A percentile compares a stretch with the other conserved stretches of the same genome.
Conservation (phyloP, 1,284 basidiomycete species). For the Cutaneotrichosporon sp. region DNA sequence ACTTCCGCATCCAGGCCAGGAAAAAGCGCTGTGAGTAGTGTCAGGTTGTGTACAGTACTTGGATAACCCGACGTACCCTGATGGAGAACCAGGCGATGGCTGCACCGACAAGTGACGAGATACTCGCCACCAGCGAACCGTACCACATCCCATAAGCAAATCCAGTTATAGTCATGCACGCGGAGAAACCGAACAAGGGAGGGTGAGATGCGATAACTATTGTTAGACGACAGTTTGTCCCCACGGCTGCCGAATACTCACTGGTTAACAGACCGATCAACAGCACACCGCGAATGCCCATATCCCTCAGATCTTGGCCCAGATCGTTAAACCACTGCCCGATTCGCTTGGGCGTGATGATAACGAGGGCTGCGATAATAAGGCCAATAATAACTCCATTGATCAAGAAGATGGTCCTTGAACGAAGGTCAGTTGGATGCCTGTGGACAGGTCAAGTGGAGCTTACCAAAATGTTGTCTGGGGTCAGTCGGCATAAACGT, state of each 20-base stretch:
- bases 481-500: not conserved
- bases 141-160: conserved; percentile 47
- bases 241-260: conserved; percentile 18
- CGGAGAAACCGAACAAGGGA: conserved; percentile 46
- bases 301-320: conserved; percentile 26
- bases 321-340: conserved; percentile 40
- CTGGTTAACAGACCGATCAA: conserved; percentile 33
- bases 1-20: conserved; percentile 35
- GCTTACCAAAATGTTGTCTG: conserved; percentile 33
- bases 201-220: conserved; percentile 45
- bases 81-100: conserved; percentile 43
- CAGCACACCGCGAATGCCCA: conserved; percentile 39
- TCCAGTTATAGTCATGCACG: conserved; percentile 44
- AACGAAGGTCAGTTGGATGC: no score
- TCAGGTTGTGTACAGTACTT: not conserved
- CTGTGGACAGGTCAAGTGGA: no score
- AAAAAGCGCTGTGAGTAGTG: conserved; percentile 45
- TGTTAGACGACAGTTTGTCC: not conserved
- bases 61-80: conserved; percentile 25
- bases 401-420: conserved; percentile 24
- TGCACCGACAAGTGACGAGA: conserved; percentile 36
- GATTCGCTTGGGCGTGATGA: conserved; percentile 42
- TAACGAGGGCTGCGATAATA: conserved; percentile 27
- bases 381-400: conserved; percentile 29
- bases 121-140: conserved; percentile 35